Evolutionary conservation across 2,329 filamentous ascomycete species (phyloP), one percentile per base, ranked within the genome.

Genomic region (Chaetothyriales sp.): DNA sequence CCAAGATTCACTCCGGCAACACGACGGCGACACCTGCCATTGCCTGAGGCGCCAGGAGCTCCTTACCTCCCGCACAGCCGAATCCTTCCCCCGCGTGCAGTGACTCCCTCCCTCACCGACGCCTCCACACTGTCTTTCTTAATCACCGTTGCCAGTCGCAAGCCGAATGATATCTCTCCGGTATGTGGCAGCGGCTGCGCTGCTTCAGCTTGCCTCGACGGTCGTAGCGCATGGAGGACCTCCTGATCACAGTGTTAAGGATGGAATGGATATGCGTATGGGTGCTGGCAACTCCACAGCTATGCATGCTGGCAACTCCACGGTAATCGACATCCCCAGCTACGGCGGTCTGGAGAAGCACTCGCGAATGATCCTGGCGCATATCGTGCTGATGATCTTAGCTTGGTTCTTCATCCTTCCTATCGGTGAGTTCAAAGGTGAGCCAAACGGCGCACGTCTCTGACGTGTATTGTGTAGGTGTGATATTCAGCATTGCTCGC

Each of bases 401-500:
- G 77, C 76, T 7, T 92, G 86, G 86, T 73, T 84, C 36, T 74
- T 89, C 50, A 62, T 84, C 47, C 72, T 90, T 50, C 86, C 86
- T 48, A 65, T 83, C 53, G 81, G 85, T 84, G 73, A 69, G 80
- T 69, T 50, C 46, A 49, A 19, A 25, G 20, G 45, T 44, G n/a
- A 12, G 18, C 19, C 20, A 46, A n/a, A 19, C 6, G 43, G 19
- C 15, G 6, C 4, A 47, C 46, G 47, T 26, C 26, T 43, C 51
- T 57, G 49, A 56, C 61, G 43, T 18, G 44, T 42, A n/a, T 6
- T 10, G 9, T 39, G 32, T 59, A 92, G 86, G 79, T 57, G 81
- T 94, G 47, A 86, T 95, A 80, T 74, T 96, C 56, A 94, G 87
- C 50, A 73, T 95, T 56, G 83, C 83, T 36, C 79, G 78, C 54